Evolutionary conservation across 768 basidiomycete genomes (phyloP).

Genomic region (Hysterangium stoloniferum): DNA sequence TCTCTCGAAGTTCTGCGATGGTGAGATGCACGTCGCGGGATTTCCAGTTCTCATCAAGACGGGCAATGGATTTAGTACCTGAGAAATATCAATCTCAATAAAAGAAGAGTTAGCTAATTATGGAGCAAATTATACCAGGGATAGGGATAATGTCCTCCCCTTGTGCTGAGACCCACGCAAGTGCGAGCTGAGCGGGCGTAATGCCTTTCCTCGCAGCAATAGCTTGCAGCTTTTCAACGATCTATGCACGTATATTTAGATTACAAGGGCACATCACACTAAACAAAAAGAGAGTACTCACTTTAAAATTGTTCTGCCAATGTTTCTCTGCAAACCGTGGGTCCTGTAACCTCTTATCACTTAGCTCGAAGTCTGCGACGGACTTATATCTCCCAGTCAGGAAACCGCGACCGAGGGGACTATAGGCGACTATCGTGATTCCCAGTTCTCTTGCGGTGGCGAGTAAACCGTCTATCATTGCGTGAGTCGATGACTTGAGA

Average conservation of each 20-base stretch:
- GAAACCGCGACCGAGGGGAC: conserved; percentile 29
- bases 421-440: conserved; percentile 34
- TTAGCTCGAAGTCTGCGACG: conserved; percentile 32
- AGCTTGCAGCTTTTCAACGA: background rate
- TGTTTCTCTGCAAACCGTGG: conserved; percentile 2
- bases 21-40: conserved; percentile 8
- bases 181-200: conserved; percentile 37
- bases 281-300: background rate
- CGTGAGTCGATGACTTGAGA: background rate
- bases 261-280: conserved; percentile 17
- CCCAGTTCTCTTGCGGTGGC: conserved; percentile 33
- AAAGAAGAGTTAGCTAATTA: background rate
- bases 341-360: conserved; percentile 26
- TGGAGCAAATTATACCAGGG: conserved; percentile 24
- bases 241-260: conserved; percentile 23
- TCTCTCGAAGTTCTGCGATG: conserved; percentile 3
- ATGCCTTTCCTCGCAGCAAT: conserved; percentile 22
- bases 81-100: too few species aligned
- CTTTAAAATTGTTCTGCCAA: background rate
- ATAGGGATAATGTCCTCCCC: conserved; percentile 39
- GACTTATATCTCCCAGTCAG: conserved; percentile 24
- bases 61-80: conserved; percentile 3
- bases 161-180: conserved; percentile 43
- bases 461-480: conserved; percentile 7
- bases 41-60: conserved; percentile 11